Evolutionary conservation across 495 filamentous ascomycete genomes (phyloP), one percentile per base, ranked within the genome.

Genomic region (Viridothelium virens): DNA sequence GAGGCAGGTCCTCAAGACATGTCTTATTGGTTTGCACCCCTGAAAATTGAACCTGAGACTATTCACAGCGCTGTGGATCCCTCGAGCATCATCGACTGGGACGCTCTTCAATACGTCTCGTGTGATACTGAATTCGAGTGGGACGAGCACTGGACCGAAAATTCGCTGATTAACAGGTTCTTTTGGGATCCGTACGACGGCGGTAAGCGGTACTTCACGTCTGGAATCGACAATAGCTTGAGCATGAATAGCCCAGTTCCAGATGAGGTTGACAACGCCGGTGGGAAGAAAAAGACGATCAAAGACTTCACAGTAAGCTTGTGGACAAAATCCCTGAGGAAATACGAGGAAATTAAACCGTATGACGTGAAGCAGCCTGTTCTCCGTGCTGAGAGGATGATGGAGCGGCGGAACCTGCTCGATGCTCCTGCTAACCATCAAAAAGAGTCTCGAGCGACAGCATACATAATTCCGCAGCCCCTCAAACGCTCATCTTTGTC

Each of bases 11-110:
- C 78, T 0, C 78, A 82, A 9, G 83, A 86, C 16, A 87, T 95
- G 72, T 86, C 91, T 0, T 98, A 96, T 75, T 97, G 92, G 82
- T 74, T 97, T 48, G 89, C 84, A 4, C 94, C 94, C 4, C 10
- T 59, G 5, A 74, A 63, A 18, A 62, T 34, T 3, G 37, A 63
- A 18, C 63, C 67, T 61, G 67, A 64, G 14, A 56, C 64, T 16
- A 65, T 61, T 50, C 14, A 72, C 48, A 41, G 56, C 41, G 37
- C 63, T 25, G 64, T 61, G 7, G 48, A 39, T 18, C 25, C 14
- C 4, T 12, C 64, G 3, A 62, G 36, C 38, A 37, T 88, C 0
- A 79, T 97, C 61, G 89, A 94, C 69, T 91, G 89, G 89, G 72
- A 79, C 9, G 76, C 79, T 11, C 65, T 96, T 14, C 64, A 76